These are phyloP conservation scores for Immersiporthe knoxdaviesiana DNA, from an alignment of 2,329 filamentous ascomycete genomes.

Conservation along the genomic window DNA sequence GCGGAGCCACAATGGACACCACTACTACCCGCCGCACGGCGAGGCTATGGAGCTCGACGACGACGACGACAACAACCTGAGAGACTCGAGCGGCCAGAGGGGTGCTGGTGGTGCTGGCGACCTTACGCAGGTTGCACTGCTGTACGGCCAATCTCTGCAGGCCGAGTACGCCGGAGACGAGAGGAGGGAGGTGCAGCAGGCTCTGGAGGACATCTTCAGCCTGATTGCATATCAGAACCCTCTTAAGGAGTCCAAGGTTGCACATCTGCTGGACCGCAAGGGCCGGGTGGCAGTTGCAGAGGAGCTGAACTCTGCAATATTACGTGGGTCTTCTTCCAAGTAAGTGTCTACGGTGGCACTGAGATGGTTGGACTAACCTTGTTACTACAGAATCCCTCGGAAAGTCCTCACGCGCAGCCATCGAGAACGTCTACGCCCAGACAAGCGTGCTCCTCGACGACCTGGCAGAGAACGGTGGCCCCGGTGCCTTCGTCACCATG, in stretches of 20 bases:
- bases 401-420: conserved; percentile 81
- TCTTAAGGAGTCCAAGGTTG: conserved; percentile 71
- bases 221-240: conserved; percentile 87
- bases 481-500: conserved; percentile 78
- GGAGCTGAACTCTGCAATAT: conserved; percentile 89
- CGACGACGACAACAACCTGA: conserved; percentile 55
- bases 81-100: conserved; percentile 39
- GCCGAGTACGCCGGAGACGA: conserved; percentile 76
- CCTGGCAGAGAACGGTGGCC: conserved; percentile 75
- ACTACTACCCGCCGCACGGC: conserved; percentile 44
- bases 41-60: conserved; percentile 62
- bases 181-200: conserved; percentile 70
- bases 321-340: conserved; percentile 63
- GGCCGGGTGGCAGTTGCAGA: conserved; percentile 83
- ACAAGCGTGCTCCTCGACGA: conserved; percentile 85
- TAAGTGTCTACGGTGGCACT: background rate
- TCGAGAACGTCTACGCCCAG: conserved; percentile 86
- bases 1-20: conserved; percentile 45
- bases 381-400: conserved; percentile 74
- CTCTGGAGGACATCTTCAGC: conserved; percentile 83
- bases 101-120: conserved; percentile 33
- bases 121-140: conserved; percentile 70
- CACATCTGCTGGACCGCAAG: conserved; percentile 74
- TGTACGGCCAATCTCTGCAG: conserved; percentile 79
- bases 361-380: background rate